Percentiles rank a stretch among this genome's conserved stretches.
Conservation (phyloP, 176 grass and related monocot genomes). For the Zizania latifolia region DNA sequence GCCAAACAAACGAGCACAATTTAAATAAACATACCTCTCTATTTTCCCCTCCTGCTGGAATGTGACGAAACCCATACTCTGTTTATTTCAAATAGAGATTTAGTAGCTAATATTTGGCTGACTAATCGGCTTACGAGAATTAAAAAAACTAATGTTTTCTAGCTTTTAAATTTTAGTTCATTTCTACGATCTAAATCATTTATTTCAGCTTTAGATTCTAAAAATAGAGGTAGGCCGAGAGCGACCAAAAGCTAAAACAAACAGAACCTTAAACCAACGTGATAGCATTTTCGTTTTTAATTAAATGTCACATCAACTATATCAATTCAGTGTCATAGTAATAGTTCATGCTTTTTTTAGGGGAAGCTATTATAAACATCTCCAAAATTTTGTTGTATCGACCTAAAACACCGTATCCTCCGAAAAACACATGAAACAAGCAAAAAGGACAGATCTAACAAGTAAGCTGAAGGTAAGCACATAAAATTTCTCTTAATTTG, state of each 20-base stretch:
- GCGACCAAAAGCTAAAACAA: too few relatives aligned
- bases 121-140: too few relatives aligned
- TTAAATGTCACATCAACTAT: conserved; percentile 3
- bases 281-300: background rate
- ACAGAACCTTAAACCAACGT: background rate
- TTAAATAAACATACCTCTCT: background rate
- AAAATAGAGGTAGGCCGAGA: too few relatives aligned
- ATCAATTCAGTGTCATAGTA: background rate
- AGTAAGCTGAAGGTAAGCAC: background rate
- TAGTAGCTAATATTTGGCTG: too few relatives aligned
- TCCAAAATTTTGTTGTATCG: background rate
- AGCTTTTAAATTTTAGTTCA: too few relatives aligned
- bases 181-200: too few relatives aligned
- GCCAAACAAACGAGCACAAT: background rate
- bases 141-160: too few relatives aligned
- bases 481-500: background rate
- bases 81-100: too few relatives aligned
- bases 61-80: too few relatives aligned
- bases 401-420: background rate
- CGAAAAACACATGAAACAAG: background rate
- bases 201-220: too few relatives aligned
- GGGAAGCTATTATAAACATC: background rate
- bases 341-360: background rate
- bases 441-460: background rate
- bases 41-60: too few relatives aligned